phyloP scores from a whole-genome alignment of 2,329 filamentous ascomycete species.

The Nothopassalora personata region DNA sequence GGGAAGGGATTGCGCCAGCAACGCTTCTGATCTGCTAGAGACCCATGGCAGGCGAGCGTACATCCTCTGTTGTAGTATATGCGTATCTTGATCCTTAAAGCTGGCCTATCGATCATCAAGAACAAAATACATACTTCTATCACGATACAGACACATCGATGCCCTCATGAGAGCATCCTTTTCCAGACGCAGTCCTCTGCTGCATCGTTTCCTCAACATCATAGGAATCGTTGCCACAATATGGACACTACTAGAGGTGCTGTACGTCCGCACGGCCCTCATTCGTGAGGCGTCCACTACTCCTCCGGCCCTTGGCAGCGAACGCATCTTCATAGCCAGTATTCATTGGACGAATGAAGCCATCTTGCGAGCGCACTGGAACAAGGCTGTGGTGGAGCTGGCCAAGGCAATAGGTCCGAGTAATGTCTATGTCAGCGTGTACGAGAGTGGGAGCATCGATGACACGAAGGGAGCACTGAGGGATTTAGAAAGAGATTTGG shows the following conservation, averaged over 20 bases:
- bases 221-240: not conserved
- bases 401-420: constrained; percentile 53
- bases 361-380: constrained; percentile 60
- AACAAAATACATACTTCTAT: not conserved
- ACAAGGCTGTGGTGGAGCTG: constrained; percentile 53
- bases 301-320: constrained; percentile 16
- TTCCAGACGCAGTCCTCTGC: not conserved
- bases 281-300: constrained; percentile 9
- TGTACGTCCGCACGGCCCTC: constrained; percentile 17
- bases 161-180: not conserved
- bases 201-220: not conserved
- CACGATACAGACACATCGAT: not conserved
- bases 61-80: not conserved
- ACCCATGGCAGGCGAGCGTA: not conserved
- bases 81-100: not conserved
- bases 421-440: constrained; percentile 63
- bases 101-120: not conserved
- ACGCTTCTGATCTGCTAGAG: not conserved
- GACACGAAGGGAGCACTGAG: constrained; percentile 58
- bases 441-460: constrained; percentile 66
- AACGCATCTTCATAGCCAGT: constrained; percentile 59
- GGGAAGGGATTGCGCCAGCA: no score
- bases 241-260: constrained; percentile 22
- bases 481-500: constrained; percentile 53
- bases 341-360: constrained; percentile 64